These are phyloP conservation scores for Somion occarium DNA, from an alignment of 1,284 basidiomycete species.

Conservation along the genomic window DNA sequence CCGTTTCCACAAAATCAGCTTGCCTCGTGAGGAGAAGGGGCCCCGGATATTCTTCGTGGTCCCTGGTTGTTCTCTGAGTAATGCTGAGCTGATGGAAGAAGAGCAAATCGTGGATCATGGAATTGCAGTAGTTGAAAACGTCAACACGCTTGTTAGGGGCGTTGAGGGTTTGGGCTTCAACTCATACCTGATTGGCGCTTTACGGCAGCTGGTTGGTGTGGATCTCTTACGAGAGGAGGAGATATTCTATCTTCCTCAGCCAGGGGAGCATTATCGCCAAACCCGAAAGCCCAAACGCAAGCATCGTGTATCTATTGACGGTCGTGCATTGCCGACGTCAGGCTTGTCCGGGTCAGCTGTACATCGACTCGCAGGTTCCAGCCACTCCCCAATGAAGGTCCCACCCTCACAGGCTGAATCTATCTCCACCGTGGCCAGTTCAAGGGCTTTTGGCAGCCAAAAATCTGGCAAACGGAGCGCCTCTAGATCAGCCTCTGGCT, in stretches of 20 bases:
- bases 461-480: not conserved
- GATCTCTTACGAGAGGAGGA: slow-evolving; percentile 60
- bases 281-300: slow-evolving; percentile 18
- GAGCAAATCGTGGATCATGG: slow-evolving; percentile 59
- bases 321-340: slow-evolving; percentile 14
- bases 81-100: slow-evolving; percentile 49
- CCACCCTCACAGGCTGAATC: not conserved
- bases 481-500: not conserved
- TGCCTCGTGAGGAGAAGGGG: slow-evolving; percentile 48
- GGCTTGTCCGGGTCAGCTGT: slow-evolving; percentile 9
- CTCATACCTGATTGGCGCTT: slow-evolving; percentile 45
- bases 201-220: slow-evolving; percentile 56
- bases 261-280: slow-evolving; percentile 25
- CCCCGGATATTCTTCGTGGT: slow-evolving; percentile 54
- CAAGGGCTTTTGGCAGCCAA: not conserved
- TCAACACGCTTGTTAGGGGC: slow-evolving; percentile 39
- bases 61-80: slow-evolving; percentile 58
- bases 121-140: slow-evolving; percentile 38
- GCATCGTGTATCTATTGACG: slow-evolving; percentile 25
- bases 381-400: slow-evolving; percentile 9
- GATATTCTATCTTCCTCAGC: slow-evolving; percentile 51
- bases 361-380: slow-evolving; percentile 10
- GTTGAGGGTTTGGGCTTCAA: slow-evolving; percentile 48
- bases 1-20: slow-evolving; percentile 59
- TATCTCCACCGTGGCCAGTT: slow-evolving; percentile 4